Conservation (phyloP, 2,329 filamentous ascomycete genomes). For the Fusarium secorum region DNA sequence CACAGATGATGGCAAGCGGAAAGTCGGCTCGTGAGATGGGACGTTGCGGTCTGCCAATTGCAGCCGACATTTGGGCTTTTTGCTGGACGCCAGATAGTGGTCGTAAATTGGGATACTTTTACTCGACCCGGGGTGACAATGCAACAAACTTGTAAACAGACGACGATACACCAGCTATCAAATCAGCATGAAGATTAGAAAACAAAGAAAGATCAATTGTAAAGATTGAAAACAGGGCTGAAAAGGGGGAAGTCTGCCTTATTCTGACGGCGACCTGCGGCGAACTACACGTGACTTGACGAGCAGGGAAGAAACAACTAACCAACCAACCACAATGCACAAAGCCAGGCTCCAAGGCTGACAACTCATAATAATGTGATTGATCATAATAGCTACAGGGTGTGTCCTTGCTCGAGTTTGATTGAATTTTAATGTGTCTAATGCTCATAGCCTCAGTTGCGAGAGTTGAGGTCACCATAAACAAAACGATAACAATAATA, state of each 20-base stretch:
- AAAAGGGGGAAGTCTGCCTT: background rate
- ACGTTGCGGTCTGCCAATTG: rapidly evolving
- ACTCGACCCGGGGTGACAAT: rapidly evolving
- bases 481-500: rapidly evolving
- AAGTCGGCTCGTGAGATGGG: background rate
- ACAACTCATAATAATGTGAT: rapidly evolving
- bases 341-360: background rate
- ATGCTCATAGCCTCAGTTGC: background rate
- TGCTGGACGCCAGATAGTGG: background rate
- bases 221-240: background rate
- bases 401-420: background rate
- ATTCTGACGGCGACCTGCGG: background rate
- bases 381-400: background rate
- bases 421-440: rapidly evolving
- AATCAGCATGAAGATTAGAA: rapidly evolving
- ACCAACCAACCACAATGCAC: background rate
- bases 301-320: background rate
- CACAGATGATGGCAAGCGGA: slow-evolving; percentile 40
- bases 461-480: background rate
- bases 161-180: background rate
- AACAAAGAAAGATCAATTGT: rapidly evolving
- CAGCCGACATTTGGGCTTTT: background rate
- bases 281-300: background rate
- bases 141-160: background rate
- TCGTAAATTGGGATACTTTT: background rate